Base-by-base conservation (phyloP, 1,284 basidiomycete genomes). In the Ganoderma sinense region DNA sequence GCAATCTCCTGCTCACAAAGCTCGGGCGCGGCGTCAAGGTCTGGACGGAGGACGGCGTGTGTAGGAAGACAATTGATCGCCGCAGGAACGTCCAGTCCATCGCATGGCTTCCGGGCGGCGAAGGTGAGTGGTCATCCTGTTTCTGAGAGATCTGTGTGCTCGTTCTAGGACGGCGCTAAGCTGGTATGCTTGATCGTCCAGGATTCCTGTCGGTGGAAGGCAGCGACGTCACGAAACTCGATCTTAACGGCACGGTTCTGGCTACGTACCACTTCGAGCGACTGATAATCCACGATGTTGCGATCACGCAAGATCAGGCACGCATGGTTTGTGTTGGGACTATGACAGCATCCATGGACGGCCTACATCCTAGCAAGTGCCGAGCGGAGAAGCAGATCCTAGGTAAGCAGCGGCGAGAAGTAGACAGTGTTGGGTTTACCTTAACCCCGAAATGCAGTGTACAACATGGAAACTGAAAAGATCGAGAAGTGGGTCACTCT, bases 31-130 rank as follows among this genome's bases (percentile, higher is more conserved):
- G 88, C n/a, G 85, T 94, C 71, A 94, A 94, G 79, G 83, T 94
- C 62, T 94, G 93, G 93, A 89, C 88, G 11, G 87, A 89, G 91
- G 89, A 92, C 66, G 91, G 92, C 69, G 89, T 92, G 61, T 93
- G 91, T 76, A 87, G 84, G 74, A 88, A 85, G 77, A 93, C 90
- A 0, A 93, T 94, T 68, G 88, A 91, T 71, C 87, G 92, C 7
- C 81, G 84, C 65, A 83, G 83, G 31, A 80, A 82, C 45, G 87
- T 94, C 8, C 90, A 92, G 75, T 88, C 91, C 1, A 85, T 94
- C 43, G 85, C 87, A 56, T 94, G 93, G 93, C 87, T 91, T 77
- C 90, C 93, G 29, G 84, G 82, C 63, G 88, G 90, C 56, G 84
- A 91, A 80, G 87, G 92, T 92, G 41, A 41, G 66, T 31, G 4